phyloP scores from a whole-genome alignment of 176 grass and related monocot species.

The Stipa capillata region DNA sequence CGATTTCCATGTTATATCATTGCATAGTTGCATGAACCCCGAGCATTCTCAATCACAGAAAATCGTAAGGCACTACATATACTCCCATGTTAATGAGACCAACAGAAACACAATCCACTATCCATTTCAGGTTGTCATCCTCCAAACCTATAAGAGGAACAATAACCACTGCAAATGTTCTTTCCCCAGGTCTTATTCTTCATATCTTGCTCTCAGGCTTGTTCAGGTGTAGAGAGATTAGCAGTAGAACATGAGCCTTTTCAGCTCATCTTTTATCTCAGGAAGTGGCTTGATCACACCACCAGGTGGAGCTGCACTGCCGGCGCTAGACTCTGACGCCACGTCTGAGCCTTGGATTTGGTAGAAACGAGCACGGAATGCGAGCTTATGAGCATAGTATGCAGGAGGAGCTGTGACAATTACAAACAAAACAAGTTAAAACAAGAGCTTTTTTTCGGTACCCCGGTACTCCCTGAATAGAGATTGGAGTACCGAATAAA shows the following conservation, averaged over 20 bases:
- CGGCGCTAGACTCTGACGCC: not conserved
- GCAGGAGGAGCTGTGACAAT: slow-evolving; percentile 48
- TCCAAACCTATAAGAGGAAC: not conserved
- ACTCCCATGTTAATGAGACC: not conserved
- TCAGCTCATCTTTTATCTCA: slow-evolving; percentile 47
- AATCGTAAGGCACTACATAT: not conserved
- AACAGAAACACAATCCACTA: not conserved
- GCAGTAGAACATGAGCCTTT: slow-evolving; percentile 68
- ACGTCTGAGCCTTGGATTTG: not conserved
- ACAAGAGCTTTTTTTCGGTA: no score
- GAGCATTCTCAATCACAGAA: not conserved
- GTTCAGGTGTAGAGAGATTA: slow-evolving; percentile 9
- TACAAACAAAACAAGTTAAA: not conserved
- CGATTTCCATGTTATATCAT: not conserved
- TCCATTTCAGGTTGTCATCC: not conserved
- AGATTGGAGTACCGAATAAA: no score
- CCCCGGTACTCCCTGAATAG: no score
- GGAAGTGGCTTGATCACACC: slow-evolving; percentile 16
- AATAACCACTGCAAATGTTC: not conserved
- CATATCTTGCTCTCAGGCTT: not conserved
- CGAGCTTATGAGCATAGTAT: slow-evolving; percentile 70
- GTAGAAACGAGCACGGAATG: slow-evolving; percentile 64
- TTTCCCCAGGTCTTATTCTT: not conserved
- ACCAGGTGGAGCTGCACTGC: not conserved
- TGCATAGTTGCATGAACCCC: not conserved